Evolutionary conservation across 345 rosid genomes (phyloP).

Genomic region (Fremontodendron californicum): DNA sequence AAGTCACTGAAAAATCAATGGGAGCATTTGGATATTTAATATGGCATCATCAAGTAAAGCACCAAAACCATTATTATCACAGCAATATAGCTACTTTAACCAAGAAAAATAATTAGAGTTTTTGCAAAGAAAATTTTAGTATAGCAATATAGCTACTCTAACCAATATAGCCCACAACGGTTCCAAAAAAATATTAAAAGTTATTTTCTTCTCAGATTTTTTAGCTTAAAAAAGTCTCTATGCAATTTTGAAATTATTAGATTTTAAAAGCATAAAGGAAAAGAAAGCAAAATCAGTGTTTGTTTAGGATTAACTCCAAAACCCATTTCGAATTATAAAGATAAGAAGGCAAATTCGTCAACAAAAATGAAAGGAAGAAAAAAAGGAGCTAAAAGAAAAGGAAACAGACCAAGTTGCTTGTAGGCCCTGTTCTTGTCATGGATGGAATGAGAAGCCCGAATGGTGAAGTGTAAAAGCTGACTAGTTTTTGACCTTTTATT

Average conservation of each 20-base stretch:
- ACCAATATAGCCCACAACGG: neutral
- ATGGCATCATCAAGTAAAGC: neutral
- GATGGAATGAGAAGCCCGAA: constrained; percentile 48
- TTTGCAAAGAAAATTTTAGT: neutral
- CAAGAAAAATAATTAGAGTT: neutral
- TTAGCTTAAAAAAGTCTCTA: neutral
- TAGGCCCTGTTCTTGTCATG: constrained; percentile 44
- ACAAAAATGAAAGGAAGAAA: neutral
- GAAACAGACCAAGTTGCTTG: constrained; percentile 55
- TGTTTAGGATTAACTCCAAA: neutral
- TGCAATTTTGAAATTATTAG: neutral
- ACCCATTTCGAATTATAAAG: neutral
- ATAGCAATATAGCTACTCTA: no score
- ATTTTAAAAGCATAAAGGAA: neutral
- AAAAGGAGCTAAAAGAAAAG: neutral
- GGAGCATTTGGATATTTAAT: neutral
- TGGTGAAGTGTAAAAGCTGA: constrained; percentile 24
- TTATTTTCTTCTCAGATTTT: neutral
- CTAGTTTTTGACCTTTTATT: constrained; percentile 18
- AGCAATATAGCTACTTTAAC: neutral
- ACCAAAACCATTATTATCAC: neutral
- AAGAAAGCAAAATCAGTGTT: neutral
- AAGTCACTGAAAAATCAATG: neutral
- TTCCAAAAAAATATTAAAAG: neutral
- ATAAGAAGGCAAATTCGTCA: neutral